Percentiles rank a stretch among this genome's conserved stretches.
Conservation (phyloP, 208 protist species). For the Sergeia podlipaevii region DNA sequence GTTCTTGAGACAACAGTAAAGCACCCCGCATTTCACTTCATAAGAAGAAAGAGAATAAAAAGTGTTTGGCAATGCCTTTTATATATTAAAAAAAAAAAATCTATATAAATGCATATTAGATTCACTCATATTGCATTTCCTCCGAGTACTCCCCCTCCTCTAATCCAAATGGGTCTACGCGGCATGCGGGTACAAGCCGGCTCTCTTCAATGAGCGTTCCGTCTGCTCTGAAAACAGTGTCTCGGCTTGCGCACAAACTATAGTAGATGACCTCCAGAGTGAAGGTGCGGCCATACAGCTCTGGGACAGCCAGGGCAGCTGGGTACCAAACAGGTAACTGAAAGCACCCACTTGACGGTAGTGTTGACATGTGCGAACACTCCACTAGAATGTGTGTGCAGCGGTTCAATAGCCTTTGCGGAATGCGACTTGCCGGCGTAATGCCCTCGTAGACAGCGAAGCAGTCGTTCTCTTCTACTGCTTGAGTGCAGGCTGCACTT, state of each 20-base stretch:
- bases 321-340: slow-evolving; percentile 52
- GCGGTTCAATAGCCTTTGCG: background rate
- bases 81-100: background rate
- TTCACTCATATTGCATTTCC: background rate
- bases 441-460: too few relatives aligned
- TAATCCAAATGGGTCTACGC: slow-evolving; percentile 24
- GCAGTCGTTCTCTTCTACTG: too few relatives aligned
- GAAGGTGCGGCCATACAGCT: slow-evolving; percentile 34
- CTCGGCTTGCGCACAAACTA: slow-evolving; percentile 41
- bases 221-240: slow-evolving; percentile 29
- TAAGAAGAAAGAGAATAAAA: slow-evolving; percentile 6
- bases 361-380: slow-evolving; percentile 31
- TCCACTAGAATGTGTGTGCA: slow-evolving; percentile 66
- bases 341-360: slow-evolving; percentile 21
- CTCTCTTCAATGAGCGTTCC: slow-evolving; percentile 29
- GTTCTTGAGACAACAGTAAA: too few relatives aligned
- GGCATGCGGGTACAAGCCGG: slow-evolving; percentile 32
- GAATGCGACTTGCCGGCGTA: slow-evolving; percentile 14
- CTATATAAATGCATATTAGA: background rate
- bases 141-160: background rate
- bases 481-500: too few relatives aligned
- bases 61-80: background rate
- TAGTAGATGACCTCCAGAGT: slow-evolving; percentile 71
- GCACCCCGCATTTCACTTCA: too few relatives aligned
- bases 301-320: slow-evolving; percentile 10